Conservation (phyloP, 2,329 filamentous ascomycete genomes). For the Claviceps pazoutovae region DNA sequence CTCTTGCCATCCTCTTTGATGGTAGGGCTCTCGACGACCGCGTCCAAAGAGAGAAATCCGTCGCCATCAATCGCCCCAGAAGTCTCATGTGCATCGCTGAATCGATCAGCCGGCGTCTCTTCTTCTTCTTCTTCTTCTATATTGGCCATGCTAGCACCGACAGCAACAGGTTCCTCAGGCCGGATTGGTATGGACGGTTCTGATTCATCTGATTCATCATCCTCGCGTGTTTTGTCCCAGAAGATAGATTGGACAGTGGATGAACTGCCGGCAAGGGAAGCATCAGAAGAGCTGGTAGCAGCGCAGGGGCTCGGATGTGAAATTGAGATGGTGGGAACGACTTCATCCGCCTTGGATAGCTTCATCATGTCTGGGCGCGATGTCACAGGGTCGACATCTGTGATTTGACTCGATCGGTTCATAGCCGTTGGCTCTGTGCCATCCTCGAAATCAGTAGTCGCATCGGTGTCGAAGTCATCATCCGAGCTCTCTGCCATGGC, state of each 20-base stretch:
- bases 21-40: conserved; percentile 50
- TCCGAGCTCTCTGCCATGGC: conserved; percentile 22
- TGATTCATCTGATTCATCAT: conserved; percentile 3
- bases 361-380: background rate
- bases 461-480: conserved; percentile 14
- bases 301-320: conserved; percentile 3
- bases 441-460: conserved; percentile 6
- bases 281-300: background rate
- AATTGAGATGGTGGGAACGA: conserved; percentile 2
- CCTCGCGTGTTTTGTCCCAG: background rate
- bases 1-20: conserved; percentile 13
- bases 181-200: conserved; percentile 6
- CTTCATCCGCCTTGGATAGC: background rate
- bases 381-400: conserved; percentile 1
- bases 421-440: background rate
- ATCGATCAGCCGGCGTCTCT: conserved; percentile 44
- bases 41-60: conserved; percentile 60
- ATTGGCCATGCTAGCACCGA: conserved; percentile 17
- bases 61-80: conserved; percentile 48
- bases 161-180: conserved; percentile 10
- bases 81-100: conserved; percentile 67
- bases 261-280: conserved; percentile 4
- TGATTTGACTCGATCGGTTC: background rate
- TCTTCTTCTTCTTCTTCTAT: conserved; percentile 30
- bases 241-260: background rate